These are phyloP conservation scores for Vitellaria paradoxa DNA, from an alignment of 179 eudicot species.

Conservation along the genomic window DNA sequence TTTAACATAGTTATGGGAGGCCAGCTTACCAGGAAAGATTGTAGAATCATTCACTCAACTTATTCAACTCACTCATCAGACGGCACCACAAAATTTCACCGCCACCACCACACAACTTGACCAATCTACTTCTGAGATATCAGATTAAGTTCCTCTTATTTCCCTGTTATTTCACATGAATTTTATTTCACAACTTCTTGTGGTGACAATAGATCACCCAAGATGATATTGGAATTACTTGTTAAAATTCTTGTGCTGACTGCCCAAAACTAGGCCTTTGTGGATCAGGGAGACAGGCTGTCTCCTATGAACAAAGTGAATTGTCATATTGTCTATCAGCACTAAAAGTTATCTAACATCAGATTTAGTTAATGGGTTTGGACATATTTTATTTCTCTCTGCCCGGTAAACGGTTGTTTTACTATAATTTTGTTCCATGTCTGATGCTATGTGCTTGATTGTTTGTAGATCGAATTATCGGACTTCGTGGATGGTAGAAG, in stretches of 20 bases:
- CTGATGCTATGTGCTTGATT: slow-evolving; percentile 16
- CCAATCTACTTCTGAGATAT: not conserved
- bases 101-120: not conserved
- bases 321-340: not conserved
- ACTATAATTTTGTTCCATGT: not conserved
- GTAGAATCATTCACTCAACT: not conserved
- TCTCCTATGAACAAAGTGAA: not conserved
- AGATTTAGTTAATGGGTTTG: not conserved
- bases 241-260: not conserved
- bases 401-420: not conserved
- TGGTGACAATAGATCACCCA: not conserved
- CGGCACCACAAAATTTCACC: not conserved
- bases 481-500: slow-evolving; percentile 42
- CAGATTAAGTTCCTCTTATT: not conserved
- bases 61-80: not conserved
- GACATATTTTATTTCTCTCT: not conserved
- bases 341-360: not conserved
- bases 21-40: too few species aligned
- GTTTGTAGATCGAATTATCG: slow-evolving; percentile 40
- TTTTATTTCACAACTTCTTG: not conserved
- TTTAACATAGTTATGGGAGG: not conserved
- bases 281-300: not conserved
- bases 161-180: not conserved
- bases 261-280: not conserved
- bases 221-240: not conserved